Evolutionary conservation across 2,329 filamentous ascomycete genomes (phyloP).

Genomic region (Trichoderma simmonsii): DNA sequence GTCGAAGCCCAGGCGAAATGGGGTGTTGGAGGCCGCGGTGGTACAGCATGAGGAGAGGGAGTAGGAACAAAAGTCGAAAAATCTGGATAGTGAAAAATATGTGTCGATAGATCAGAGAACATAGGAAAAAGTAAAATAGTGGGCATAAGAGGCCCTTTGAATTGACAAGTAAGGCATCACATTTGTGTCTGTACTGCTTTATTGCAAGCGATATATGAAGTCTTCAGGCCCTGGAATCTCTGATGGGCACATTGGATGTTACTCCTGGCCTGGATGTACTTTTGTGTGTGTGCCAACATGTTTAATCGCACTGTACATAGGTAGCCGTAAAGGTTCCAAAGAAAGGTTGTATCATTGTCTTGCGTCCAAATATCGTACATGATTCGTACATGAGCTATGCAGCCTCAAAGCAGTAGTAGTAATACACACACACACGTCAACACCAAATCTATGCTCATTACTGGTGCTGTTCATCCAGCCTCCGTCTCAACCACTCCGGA

Average conservation of each 20-base stretch:
- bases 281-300: background rate
- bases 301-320: background rate
- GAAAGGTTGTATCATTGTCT: background rate
- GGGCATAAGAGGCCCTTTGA: background rate
- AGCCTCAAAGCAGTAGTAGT: background rate
- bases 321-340: too few species aligned
- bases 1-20: background rate
- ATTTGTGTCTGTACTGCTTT: background rate
- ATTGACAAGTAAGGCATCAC: background rate
- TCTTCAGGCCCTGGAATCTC: background rate
- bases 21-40: conserved; percentile 4
- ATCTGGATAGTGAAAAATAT: background rate
- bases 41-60: background rate
- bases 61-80: background rate
- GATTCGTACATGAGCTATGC: background rate
- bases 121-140: background rate
- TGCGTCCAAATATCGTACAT: background rate
- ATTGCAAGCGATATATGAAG: background rate
- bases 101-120: background rate
- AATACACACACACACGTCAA: background rate
- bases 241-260: too few species aligned
- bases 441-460: conserved; percentile 15
- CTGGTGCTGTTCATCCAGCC: conserved; percentile 33
- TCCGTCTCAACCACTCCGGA: conserved; percentile 65
- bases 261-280: background rate